Evolutionary conservation across 108 stramenopile species (phyloP), one percentile per base, ranked within the genome.

Genomic region (Ochromonas danica): DNA sequence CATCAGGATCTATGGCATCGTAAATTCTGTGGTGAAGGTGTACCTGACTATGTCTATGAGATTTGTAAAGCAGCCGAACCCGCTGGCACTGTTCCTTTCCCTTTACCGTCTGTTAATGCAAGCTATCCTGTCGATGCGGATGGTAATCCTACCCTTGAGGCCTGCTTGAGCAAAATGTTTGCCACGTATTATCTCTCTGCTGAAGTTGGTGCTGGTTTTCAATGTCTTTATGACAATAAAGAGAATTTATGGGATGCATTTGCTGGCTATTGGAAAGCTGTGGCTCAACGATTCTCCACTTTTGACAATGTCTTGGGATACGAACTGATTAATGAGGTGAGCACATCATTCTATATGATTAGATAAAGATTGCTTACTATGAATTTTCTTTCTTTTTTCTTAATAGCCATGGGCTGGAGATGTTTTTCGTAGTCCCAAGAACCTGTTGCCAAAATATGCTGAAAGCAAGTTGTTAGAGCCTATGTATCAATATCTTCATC

Each of bases 1-100:
- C 82, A 83, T 61, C 82, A 83, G 39, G 82, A 83, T 41, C n/a
- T 80, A 0, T 80, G 78, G 43, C 78, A 67, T 77, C 79, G 82
- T 3, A 71, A 38, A 14, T 83, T 83, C 51, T 83, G 82, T 77
- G 82, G 82, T 0, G 79, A 83, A n/a, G 82, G 82, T 27, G 28
- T 80, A 0, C 82, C 82, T 22, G 40, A 71, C 1, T 80, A 38
- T 40, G 60, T 67, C 0, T 62, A 40, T n/a, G 65, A 71, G n/a
- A 78, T 27, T 1, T 57, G 78, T 1, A 45, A n/a, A 10, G 60
- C 10, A 40, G 22, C 22, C 0, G 75, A 51, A 27, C 3, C 62
- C 14, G 39, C 43, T 6, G 40, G 28, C 1, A 72, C 40, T 14
- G 35, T 25, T 1, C 35, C 82, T 25, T 83, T 71, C 10, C 82